Conservation (phyloP, 2,329 filamentous ascomycete genomes). For the Pseudocercospora fijiensis region DNA sequence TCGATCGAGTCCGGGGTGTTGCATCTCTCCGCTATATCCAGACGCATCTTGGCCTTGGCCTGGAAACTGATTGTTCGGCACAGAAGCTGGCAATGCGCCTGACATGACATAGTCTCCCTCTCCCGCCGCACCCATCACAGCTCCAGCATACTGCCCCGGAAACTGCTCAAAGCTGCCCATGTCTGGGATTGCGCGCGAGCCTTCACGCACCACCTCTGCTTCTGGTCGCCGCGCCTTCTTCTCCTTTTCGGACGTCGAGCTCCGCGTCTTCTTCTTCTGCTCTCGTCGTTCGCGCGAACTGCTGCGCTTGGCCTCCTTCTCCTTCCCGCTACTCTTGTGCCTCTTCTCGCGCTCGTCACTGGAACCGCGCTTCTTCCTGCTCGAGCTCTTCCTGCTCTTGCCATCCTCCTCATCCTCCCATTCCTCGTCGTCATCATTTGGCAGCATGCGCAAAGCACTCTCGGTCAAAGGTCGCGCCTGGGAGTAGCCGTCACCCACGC, state of each 20-base stretch:
- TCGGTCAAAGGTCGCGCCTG: conserved; percentile 33
- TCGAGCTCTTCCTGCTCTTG: conserved; percentile 33
- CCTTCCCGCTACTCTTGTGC: conserved; percentile 35
- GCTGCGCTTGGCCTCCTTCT: conserved; percentile 33
- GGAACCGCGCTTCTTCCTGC: conserved; percentile 28
- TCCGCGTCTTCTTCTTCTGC: conserved; percentile 23
- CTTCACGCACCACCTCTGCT: conserved; percentile 21
- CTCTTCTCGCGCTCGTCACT: conserved; percentile 27
- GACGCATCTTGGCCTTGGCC: conserved; percentile 58
- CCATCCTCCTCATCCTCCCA: conserved; percentile 37
- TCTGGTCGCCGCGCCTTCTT: conserved; percentile 22
- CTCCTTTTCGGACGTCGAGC: conserved; percentile 18
- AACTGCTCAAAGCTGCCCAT: conserved; percentile 37
- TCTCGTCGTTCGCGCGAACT: conserved; percentile 27
- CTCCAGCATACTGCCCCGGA: conserved; percentile 32
- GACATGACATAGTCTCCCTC: conserved; percentile 29
- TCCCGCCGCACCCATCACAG: conserved; percentile 23
- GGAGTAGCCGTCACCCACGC: conserved; percentile 24
- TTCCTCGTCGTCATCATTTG: conserved; percentile 34
- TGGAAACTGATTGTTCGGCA: conserved; percentile 52
- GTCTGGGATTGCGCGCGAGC: conserved; percentile 30
- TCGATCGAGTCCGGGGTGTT: conserved; percentile 30
- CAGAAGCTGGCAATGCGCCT: conserved; percentile 32
- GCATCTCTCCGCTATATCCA: conserved; percentile 40
- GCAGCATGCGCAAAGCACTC: conserved; percentile 37